phyloP scores from a whole-genome alignment of 164 flowering plant genomes.

The Aristolochia californica region DNA sequence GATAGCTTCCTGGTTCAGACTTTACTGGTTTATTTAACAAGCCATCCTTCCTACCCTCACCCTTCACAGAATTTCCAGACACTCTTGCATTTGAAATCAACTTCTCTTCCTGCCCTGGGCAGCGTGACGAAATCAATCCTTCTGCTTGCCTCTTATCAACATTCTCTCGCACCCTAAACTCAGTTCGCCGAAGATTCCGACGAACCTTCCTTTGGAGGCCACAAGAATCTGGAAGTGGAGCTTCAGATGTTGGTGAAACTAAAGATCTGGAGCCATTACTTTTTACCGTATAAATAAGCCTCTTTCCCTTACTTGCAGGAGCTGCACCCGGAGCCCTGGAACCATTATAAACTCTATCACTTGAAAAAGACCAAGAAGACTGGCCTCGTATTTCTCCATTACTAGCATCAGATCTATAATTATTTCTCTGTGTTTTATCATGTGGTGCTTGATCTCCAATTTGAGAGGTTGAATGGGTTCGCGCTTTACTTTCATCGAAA shows the following conservation, averaged over 20 bases:
- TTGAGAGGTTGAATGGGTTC: conserved; percentile 14
- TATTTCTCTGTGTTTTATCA: conserved; percentile 16
- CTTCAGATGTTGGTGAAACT: conserved; percentile 25
- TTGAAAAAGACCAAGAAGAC: conserved; percentile 19
- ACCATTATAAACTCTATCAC: conserved; percentile 25
- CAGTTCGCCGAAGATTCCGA: conserved; percentile 42
- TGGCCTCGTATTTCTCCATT: conserved; percentile 24
- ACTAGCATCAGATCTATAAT: conserved; percentile 13
- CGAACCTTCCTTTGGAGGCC: conserved; percentile 58
- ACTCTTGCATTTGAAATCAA: conserved; percentile 28
- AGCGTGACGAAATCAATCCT: conserved; percentile 17
- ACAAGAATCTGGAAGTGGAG: conserved; percentile 26
- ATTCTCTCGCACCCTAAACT: conserved; percentile 62
- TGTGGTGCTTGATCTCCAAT: conserved; percentile 19
- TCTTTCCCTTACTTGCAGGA: conserved; percentile 43
- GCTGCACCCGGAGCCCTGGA: conserved; percentile 31
- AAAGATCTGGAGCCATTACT: conserved; percentile 37
- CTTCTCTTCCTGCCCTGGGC: conserved; percentile 28
- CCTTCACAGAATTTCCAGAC: conserved; percentile 20
- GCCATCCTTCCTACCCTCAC: conserved; percentile 31
- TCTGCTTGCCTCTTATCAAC: conserved; percentile 40
- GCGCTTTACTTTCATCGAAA: conserved; percentile 15
- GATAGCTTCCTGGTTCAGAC: conserved; percentile 31
- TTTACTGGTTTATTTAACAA: conserved; percentile 24
- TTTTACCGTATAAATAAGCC: conserved; percentile 35